A percentile compares a stretch with the other conserved stretches of the same genome.
phyloP scores from a whole-genome alignment of 345 rosid genomes.

The Melaleuca quinquenervia region DNA sequence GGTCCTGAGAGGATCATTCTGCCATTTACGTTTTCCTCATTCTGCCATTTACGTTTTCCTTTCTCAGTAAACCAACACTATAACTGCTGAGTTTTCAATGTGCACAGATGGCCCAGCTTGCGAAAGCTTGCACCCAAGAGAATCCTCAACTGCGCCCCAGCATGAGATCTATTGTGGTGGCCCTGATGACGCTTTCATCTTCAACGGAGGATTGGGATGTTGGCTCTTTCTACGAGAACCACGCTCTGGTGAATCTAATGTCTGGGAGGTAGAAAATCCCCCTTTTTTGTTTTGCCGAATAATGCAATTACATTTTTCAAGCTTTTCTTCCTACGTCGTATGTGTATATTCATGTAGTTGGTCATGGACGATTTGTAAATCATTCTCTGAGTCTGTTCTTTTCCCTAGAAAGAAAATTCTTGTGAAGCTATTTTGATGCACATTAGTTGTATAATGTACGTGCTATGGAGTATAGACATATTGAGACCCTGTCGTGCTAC shows the following conservation, averaged over 20 bases:
- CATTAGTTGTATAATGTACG: background rate
- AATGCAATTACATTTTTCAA: background rate
- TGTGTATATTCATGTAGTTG: background rate
- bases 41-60: background rate
- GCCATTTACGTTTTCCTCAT: background rate
- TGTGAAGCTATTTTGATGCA: background rate
- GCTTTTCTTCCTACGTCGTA: background rate
- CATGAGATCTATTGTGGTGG: constrained; percentile 88
- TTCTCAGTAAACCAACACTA: background rate
- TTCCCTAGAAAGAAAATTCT: background rate
- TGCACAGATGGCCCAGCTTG: constrained; percentile 82
- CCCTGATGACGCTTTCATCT: constrained; percentile 77
- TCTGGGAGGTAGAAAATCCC: constrained; percentile 46
- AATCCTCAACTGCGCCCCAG: constrained; percentile 69
- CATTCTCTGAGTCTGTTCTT: background rate
- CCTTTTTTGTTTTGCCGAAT: background rate
- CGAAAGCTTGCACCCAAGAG: constrained; percentile 80
- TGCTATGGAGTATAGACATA: background rate
- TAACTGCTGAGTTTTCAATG: background rate
- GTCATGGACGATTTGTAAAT: background rate
- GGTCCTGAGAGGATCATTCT: background rate
- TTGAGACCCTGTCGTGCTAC: background rate
- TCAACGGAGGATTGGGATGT: constrained; percentile 78
- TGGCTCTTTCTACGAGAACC: constrained; percentile 55
- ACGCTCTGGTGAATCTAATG: constrained; percentile 65